These are phyloP conservation scores for Ambispora gerdemannii DNA, from an alignment of 192 early-diverging fungal genomes.

Conservation along the genomic window DNA sequence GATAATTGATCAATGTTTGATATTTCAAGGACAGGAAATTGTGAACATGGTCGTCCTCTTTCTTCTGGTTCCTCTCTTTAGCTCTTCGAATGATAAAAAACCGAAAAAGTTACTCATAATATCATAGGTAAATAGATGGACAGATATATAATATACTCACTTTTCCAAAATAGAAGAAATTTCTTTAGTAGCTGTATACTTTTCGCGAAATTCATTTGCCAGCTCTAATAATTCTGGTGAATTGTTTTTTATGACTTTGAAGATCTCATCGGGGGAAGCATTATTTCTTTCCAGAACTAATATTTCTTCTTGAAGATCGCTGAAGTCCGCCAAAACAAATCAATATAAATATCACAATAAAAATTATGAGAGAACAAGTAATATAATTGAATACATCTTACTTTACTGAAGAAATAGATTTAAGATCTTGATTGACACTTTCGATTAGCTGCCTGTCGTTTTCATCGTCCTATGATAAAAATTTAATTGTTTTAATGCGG, in stretches of 20 bases:
- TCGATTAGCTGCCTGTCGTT: slow-evolving; percentile 48
- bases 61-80: slow-evolving; percentile 27
- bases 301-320: not conserved
- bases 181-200: slow-evolving; percentile 37
- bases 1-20: slow-evolving; percentile 63
- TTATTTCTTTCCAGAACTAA: slow-evolving; percentile 25
- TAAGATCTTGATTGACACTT: slow-evolving; percentile 49
- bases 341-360: slow-evolving; percentile 33
- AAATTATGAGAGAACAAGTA: slow-evolving; percentile 27
- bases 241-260: slow-evolving; percentile 65
- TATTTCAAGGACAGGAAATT: slow-evolving; percentile 42
- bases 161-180: slow-evolving; percentile 31
- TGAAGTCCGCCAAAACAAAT: slow-evolving; percentile 33
- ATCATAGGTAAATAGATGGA: no score
- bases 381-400: slow-evolving; percentile 22
- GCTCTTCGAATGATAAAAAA: slow-evolving; percentile 8
- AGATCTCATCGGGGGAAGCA: slow-evolving; percentile 58
- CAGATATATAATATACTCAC: no score
- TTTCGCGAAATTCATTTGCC: slow-evolving; percentile 59
- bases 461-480: slow-evolving; percentile 39
- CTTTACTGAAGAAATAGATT: slow-evolving; percentile 47
- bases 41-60: slow-evolving; percentile 31
- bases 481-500: not conserved
- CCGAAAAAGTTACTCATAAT: no score
- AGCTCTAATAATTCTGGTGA: slow-evolving; percentile 73